These are phyloP conservation scores for Ogataea naganishii DNA, from an alignment of 805 yeast genomes.

Conservation along the genomic window DNA sequence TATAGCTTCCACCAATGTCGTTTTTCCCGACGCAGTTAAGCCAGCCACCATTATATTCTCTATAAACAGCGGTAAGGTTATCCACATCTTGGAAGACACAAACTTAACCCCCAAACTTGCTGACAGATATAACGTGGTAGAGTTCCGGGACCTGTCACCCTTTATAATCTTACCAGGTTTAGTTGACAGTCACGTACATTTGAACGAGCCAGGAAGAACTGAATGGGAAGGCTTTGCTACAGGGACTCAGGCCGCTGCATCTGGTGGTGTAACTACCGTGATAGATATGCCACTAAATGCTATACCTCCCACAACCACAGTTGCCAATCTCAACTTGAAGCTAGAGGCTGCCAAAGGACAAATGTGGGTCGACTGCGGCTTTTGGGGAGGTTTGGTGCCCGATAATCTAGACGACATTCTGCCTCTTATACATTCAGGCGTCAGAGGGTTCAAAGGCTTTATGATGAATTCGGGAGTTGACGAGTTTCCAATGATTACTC, in stretches of 20 bases:
- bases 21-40: slow-evolving; percentile 32
- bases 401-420: slow-evolving; percentile 57
- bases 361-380: slow-evolving; percentile 89
- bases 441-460: slow-evolving; percentile 90
- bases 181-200: slow-evolving; percentile 89
- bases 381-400: slow-evolving; percentile 96
- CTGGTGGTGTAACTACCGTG: slow-evolving; percentile 95
- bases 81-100: slow-evolving; percentile 33
- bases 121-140: slow-evolving; percentile 30
- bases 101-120: slow-evolving; percentile 35
- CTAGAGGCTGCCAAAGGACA: slow-evolving; percentile 72
- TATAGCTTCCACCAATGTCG: slow-evolving; percentile 50
- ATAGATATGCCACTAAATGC: slow-evolving; percentile 96
- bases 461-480: slow-evolving; percentile 94
- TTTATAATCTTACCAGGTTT: slow-evolving; percentile 75
- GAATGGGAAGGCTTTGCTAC: slow-evolving; percentile 99
- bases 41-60: slow-evolving; percentile 67
- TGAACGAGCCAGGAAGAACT: slow-evolving; percentile 96
- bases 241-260: slow-evolving; percentile 89
- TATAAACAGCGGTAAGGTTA: slow-evolving; percentile 45
- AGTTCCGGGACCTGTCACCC: slow-evolving; percentile 52
- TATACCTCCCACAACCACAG: slow-evolving; percentile 88
- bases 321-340: slow-evolving; percentile 66
- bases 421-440: slow-evolving; percentile 79
- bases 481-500: slow-evolving; percentile 79